Evolutionary conservation across 140 eudicot genomes (phyloP).

Genomic region (Cichorium intybus): DNA sequence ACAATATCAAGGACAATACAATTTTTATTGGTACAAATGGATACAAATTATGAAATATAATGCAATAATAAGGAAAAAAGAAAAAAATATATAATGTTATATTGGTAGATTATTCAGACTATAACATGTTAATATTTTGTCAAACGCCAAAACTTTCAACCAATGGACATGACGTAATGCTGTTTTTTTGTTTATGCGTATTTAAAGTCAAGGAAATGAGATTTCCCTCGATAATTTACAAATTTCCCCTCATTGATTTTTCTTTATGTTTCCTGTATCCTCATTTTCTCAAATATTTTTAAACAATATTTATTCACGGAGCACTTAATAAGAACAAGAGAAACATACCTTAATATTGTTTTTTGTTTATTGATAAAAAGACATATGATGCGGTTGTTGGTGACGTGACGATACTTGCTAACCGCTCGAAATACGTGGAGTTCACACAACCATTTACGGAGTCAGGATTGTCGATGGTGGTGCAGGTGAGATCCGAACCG

Average conservation of each 20-base stretch:
- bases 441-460: constrained; percentile 62
- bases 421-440: constrained; percentile 45
- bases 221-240: no score
- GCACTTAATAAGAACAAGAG: no score
- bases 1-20: no score
- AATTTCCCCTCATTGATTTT: no score
- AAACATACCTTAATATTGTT: no score
- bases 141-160: not conserved
- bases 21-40: not conserved
- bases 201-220: no score
- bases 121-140: not conserved
- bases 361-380: constrained; percentile 21
- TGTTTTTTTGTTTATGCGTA: not conserved
- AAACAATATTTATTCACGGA: no score
- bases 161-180: not conserved
- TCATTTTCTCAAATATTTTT: no score
- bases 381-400: constrained; percentile 49
- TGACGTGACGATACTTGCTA: constrained; percentile 48
- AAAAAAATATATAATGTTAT: not conserved
- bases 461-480: constrained; percentile 70
- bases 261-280: no score
- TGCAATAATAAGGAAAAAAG: not conserved
- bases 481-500: constrained; percentile 35
- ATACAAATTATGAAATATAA: no score
- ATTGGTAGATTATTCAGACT: no score